These are phyloP conservation scores for Phyllostachys edulis DNA, from an alignment of 176 grass and related monocot genomes.

Conservation along the genomic window DNA sequence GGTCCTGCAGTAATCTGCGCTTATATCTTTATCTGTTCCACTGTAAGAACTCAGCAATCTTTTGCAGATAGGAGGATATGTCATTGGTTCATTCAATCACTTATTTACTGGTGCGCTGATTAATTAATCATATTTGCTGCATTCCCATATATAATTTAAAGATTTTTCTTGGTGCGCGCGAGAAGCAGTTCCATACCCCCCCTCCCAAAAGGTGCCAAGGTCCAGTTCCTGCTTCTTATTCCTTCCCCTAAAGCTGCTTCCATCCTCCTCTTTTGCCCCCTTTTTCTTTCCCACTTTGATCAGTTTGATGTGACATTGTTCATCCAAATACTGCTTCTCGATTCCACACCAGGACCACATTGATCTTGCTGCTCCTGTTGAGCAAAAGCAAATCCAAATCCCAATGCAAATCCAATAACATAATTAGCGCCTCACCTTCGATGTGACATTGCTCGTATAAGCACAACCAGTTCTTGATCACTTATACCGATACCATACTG, in stretches of 20 bases:
- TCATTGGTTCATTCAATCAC: neutral
- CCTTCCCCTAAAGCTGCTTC: slow-evolving; percentile 33
- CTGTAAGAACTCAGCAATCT: slow-evolving; percentile 3
- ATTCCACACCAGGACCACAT: neutral
- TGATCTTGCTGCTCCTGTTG: neutral
- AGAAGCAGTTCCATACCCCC: neutral
- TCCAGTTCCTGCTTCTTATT: slow-evolving; percentile 34
- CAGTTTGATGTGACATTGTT: slow-evolving; percentile 19
- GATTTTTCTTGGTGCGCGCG: neutral
- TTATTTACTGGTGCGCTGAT: neutral
- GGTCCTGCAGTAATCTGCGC: neutral
- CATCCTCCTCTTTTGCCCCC: neutral
- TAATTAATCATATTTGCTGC: neutral
- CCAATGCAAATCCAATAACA: slow-evolving; percentile 25
- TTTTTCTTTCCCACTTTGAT: slow-evolving; percentile 13
- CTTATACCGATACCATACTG: neutral
- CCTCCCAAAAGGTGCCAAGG: neutral
- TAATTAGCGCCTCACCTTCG: neutral
- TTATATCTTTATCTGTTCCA: neutral
- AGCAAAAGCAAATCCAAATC: slow-evolving; percentile 11
- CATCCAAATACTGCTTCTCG: neutral
- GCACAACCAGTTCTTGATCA: neutral
- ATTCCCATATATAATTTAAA: neutral
- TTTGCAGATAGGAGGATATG: neutral
- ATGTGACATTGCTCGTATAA: neutral